Base-by-base conservation (phyloP, 2,329 filamentous ascomycete species). In the Microsporum ferrugineum region DNA sequence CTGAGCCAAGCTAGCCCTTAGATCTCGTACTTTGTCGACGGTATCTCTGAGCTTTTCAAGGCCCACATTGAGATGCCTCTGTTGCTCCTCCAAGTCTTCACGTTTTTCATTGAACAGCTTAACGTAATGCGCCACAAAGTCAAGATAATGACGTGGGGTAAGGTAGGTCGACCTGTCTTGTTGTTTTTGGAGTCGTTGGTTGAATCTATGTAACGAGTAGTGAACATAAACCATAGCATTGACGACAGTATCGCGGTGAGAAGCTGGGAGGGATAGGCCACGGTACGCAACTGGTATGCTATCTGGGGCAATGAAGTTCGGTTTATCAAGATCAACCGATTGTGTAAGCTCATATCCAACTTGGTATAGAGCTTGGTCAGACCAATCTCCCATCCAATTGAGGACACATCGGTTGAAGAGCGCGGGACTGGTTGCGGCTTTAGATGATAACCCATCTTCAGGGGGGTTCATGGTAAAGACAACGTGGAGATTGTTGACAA, bases 311-410 rank as follows among this genome's bases (percentile, higher is more conserved):
- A 82, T 79, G 73, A 92, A 99, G 70, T 86, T 91, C 59, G 88
- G 80, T 64, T 91, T 87, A 71, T 99, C 94, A 60, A 99, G 82
- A 72, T 99, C 94, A 62, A 99, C 86, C n/a, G 90, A 92, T 66
- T 95, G 88, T 0, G 95, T 99, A 62, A 99, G 84, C 75, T 99
- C 94, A 65, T 89, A 91, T 29, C 89, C 91, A 65, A 99, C 95
- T 75, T 99, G 95, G 85, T 95, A 99, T 23, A 99, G 82, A 41
- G 94, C 95, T 77, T 99, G 94, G 73, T 99, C 94, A 59, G 94
- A 99, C 94, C 94, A 99, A 76, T 99, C 94, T 66, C 94, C 94
- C 73, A 99, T 96, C 94, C 94, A 99, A 77, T 99, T 99, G 68
- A 99, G 86, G 57, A 99, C 94, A 72, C 94, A 99, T 81, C 94